Conservation (phyloP, 1,284 basidiomycete genomes). For the Ustilago bromivora region DNA sequence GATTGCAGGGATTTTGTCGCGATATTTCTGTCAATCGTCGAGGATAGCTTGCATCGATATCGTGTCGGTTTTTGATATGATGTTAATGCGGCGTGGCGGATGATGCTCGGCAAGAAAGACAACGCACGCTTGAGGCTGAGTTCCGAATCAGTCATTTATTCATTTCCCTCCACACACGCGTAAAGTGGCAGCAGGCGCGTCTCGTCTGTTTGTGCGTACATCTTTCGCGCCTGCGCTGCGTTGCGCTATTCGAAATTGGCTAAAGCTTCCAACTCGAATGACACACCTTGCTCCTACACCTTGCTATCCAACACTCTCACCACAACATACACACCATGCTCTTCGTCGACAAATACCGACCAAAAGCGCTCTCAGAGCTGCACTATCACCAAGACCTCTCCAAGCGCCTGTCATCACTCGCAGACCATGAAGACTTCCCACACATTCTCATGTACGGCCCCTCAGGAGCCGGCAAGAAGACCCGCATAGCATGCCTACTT, state of each 20-base stretch:
- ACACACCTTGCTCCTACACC: not conserved
- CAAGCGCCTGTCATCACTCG: slow-evolving; percentile 80
- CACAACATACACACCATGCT: slow-evolving; percentile 50
- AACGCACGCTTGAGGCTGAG: not conserved
- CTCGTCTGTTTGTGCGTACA: not conserved
- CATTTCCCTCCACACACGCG: slow-evolving; percentile 4
- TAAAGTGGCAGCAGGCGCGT: slow-evolving; percentile 8
- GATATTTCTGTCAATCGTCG: slow-evolving; percentile 3
- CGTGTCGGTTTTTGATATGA: not conserved
- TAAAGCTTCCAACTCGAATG: slow-evolving; percentile 2
- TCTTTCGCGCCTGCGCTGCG: slow-evolving; percentile 3
- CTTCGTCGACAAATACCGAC: slow-evolving; percentile 79
- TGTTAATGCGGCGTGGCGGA: slow-evolving; percentile 3
- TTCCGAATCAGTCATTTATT: not conserved
- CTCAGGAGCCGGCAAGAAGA: slow-evolving; percentile 97
- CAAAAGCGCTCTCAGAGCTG: slow-evolving; percentile 83
- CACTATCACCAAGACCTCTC: slow-evolving; percentile 90
- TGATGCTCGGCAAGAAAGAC: slow-evolving; percentile 3
- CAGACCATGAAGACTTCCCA: slow-evolving; percentile 80
- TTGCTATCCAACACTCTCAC: not conserved
- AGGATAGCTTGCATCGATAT: not conserved
- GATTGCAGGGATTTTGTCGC: not conserved
- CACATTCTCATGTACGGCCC: slow-evolving; percentile 99
- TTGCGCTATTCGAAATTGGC: slow-evolving; percentile 1
- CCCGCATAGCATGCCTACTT: slow-evolving; percentile 83